Evolutionary conservation across 108 stramenopile genomes (phyloP).

Genomic region (Skeletonema marinoi): DNA sequence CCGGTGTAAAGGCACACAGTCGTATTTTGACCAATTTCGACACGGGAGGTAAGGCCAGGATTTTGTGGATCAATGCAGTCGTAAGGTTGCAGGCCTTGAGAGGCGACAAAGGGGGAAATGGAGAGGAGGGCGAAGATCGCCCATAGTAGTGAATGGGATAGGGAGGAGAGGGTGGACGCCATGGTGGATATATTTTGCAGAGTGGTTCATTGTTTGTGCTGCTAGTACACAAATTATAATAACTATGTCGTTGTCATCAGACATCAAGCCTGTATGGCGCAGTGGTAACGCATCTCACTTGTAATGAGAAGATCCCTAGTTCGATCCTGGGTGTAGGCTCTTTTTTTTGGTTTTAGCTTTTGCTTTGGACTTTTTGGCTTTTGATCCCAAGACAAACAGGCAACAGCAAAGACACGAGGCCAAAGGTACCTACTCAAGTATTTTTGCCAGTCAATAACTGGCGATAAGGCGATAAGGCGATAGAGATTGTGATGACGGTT

Average conservation of each 20-base stretch:
- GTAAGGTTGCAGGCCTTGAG: background rate
- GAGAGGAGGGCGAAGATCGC: background rate
- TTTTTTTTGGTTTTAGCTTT: background rate
- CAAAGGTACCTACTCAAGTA: background rate
- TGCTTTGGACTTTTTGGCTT: too few species aligned
- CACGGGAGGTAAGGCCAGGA: slow-evolving; percentile 7
- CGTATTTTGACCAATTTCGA: slow-evolving; percentile 33
- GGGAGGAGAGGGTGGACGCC: background rate
- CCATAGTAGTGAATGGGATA: background rate
- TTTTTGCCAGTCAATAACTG: too few species aligned
- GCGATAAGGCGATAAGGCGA: too few species aligned
- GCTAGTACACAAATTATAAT: too few species aligned
- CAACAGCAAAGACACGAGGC: too few species aligned
- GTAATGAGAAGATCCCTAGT: slow-evolving; percentile 76
- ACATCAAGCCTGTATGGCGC: slow-evolving; percentile 53
- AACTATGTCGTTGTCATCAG: too few species aligned
- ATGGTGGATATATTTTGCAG: background rate
- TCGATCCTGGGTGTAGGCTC: slow-evolving; percentile 61
- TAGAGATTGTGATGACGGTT: too few species aligned
- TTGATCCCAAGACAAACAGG: too few species aligned
- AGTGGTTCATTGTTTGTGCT: too few species aligned
- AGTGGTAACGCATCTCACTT: slow-evolving; percentile 78
- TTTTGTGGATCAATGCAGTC: slow-evolving; percentile 31
- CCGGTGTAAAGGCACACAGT: slow-evolving; percentile 46
- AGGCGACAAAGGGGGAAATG: background rate